A percentile compares a stretch with the other conserved stretches of the same genome.
Conservation (phyloP, 2,329 filamentous ascomycete species). For the Fusarium algeriense region DNA sequence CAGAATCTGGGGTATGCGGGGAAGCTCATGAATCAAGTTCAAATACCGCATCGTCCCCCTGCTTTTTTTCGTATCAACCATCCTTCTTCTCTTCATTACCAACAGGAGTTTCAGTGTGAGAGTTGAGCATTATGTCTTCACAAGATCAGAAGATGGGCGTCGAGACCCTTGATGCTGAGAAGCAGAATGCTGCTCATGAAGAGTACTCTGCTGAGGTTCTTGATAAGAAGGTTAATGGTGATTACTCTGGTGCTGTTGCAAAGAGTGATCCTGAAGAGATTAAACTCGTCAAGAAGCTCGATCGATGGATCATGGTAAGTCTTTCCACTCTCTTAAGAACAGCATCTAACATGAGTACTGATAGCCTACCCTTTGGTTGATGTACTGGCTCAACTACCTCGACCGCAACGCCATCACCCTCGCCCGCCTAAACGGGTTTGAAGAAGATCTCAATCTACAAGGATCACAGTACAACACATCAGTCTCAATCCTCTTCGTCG, state of each 20-base stretch:
- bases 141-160: constrained; percentile 16
- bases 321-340: accelerated
- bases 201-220: constrained; percentile 36
- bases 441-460: constrained; percentile 63
- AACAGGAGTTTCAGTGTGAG: background rate
- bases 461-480: constrained; percentile 53
- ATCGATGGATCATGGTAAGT: constrained; percentile 38
- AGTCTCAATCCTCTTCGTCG: constrained; percentile 53
- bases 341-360: background rate
- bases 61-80: background rate
- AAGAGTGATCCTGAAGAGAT: constrained; percentile 43
- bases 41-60: constrained; percentile 33
- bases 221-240: constrained; percentile 34
- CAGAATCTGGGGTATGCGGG: constrained; percentile 40
- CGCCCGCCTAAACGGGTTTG: constrained; percentile 65
- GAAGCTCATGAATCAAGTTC: constrained; percentile 8
- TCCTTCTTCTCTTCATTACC: background rate
- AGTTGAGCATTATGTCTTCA: constrained; percentile 19
- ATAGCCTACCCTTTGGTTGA: constrained; percentile 53
- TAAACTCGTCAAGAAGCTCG: constrained; percentile 36
- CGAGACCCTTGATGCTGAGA: constrained; percentile 33
- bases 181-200: constrained; percentile 35
- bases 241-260: constrained; percentile 38
- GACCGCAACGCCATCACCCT: constrained; percentile 70
- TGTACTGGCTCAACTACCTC: constrained; percentile 59